phyloP scores from a whole-genome alignment of 805 yeast species.

The Ascoidea rubescens region DNA sequence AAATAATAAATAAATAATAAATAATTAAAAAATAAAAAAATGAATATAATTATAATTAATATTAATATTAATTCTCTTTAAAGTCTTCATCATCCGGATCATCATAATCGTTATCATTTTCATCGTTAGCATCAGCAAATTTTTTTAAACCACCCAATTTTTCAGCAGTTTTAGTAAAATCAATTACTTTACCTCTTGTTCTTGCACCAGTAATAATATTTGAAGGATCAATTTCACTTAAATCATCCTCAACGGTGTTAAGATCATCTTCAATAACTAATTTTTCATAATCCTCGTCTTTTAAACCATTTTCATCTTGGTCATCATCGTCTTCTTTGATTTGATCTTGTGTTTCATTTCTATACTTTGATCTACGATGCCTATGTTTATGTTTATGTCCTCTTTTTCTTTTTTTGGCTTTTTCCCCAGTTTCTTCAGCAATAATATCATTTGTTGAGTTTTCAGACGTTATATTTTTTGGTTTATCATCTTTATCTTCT shows the following conservation, averaged over 20 bases:
- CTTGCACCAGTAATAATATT: conserved; percentile 83
- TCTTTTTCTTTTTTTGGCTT: conserved; percentile 11
- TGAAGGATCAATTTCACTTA: conserved; percentile 65
- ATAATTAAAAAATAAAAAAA: neutral
- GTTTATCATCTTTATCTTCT: conserved; percentile 3
- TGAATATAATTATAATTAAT: conserved; percentile 2
- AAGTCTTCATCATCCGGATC: conserved; percentile 39
- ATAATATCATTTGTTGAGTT: conserved; percentile 12
- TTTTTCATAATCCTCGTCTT: conserved; percentile 34
- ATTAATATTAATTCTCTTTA: conserved; percentile 20
- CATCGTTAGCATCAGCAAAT: conserved; percentile 27
- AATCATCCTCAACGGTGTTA: conserved; percentile 64
- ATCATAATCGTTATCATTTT: conserved; percentile 27
- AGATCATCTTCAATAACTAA: conserved; percentile 38
- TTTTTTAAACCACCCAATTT: conserved; percentile 36
- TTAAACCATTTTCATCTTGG: conserved; percentile 26
- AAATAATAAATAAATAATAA: neutral
- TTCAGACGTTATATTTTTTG: conserved; percentile 7
- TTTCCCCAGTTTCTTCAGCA: conserved; percentile 12
- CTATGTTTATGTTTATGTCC: conserved; percentile 14
- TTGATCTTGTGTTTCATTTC: conserved; percentile 44
- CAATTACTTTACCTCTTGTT: conserved; percentile 82
- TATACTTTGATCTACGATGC: conserved; percentile 41
- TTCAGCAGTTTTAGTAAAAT: conserved; percentile 69
- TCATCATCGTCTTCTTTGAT: conserved; percentile 32